phyloP scores from a whole-genome alignment of 139 green algal genomes.

The Coelastrella sp. region DNA sequence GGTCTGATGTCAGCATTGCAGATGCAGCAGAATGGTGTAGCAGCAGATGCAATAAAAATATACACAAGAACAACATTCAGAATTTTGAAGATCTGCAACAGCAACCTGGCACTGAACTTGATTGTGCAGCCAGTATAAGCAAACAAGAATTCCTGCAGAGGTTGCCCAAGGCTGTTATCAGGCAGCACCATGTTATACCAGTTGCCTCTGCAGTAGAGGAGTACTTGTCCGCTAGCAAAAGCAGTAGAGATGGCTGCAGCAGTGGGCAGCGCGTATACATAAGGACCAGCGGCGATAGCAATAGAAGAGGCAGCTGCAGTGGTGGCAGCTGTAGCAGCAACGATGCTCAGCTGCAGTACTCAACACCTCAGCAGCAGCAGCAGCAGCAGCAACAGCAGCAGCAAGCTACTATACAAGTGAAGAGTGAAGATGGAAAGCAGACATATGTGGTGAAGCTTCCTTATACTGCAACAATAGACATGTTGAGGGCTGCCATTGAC shows the following conservation, averaged over 20 bases:
- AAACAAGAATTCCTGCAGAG: slow-evolving; percentile 63
- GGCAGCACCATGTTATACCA: slow-evolving; percentile 63
- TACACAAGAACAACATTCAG: too few species aligned
- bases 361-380: background rate
- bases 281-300: background rate
- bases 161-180: slow-evolving; percentile 67
- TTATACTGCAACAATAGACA: slow-evolving; percentile 60
- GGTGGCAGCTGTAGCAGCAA: background rate
- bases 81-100: too few species aligned
- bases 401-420: slow-evolving; percentile 56
- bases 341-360: background rate
- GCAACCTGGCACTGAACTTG: too few species aligned
- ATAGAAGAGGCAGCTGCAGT: background rate
- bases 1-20: background rate
- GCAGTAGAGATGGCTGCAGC: background rate
- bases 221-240: background rate
- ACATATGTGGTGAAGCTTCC: slow-evolving; percentile 66
- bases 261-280: slow-evolving; percentile 29
- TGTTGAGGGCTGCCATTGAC: slow-evolving; percentile 56
- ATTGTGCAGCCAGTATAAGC: too few species aligned
- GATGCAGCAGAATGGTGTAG: background rate
- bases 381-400: slow-evolving; percentile 32
- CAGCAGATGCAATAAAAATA: slow-evolving; percentile 40
- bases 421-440: slow-evolving; percentile 67
- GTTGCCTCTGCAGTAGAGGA: slow-evolving; percentile 21